Conservation (phyloP, 163 green algal genomes). For the Chloromonas sp. region DNA sequence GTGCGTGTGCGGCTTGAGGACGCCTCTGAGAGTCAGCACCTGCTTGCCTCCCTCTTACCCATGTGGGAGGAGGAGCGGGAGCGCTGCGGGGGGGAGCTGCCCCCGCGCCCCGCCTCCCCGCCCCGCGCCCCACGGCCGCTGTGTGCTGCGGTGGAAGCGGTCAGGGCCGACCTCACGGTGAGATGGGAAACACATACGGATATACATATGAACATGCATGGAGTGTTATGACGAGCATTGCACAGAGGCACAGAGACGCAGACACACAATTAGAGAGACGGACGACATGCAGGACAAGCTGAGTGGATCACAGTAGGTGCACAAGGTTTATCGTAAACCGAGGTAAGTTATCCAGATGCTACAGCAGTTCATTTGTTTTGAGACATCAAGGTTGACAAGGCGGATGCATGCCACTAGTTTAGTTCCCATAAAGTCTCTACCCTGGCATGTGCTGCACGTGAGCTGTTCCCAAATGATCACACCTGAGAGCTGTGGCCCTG, state of each 20-base stretch:
- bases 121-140: slow-evolving; percentile 43
- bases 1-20: slow-evolving; percentile 45
- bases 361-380: too few relatives aligned
- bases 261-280: background rate
- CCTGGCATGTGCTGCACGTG: too few relatives aligned
- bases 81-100: slow-evolving; percentile 42
- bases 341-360: too few relatives aligned
- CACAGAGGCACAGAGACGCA: background rate
- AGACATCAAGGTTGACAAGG: too few relatives aligned
- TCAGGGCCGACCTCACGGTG: slow-evolving; percentile 42
- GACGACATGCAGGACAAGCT: background rate
- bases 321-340: background rate
- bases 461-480: too few relatives aligned
- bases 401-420: too few relatives aligned
- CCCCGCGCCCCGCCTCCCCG: slow-evolving; percentile 41
- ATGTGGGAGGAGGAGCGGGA: slow-evolving; percentile 79
- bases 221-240: background rate
- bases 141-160: slow-evolving; percentile 48
- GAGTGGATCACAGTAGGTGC: background rate
- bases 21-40: slow-evolving; percentile 38
- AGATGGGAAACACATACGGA: background rate
- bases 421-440: too few relatives aligned
- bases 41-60: slow-evolving; percentile 69
- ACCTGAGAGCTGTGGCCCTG: too few relatives aligned
- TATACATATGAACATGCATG: too few relatives aligned